phyloP scores from a whole-genome alignment of 2,329 filamentous ascomycete species.

The Botryotinia calthae region DNA sequence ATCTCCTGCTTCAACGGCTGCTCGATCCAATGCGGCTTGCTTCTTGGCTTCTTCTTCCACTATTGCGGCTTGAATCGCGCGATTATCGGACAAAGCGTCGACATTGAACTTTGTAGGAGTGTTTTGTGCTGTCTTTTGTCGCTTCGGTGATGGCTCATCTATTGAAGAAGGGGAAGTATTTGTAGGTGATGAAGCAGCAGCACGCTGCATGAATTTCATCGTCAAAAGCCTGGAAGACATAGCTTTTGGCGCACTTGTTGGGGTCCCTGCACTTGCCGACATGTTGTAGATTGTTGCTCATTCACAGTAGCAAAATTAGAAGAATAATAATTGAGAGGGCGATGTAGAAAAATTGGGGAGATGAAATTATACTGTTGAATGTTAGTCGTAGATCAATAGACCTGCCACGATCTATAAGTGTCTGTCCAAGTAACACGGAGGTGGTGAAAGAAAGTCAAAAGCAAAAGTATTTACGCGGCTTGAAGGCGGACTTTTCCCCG shows the following conservation, averaged over 20 bases:
- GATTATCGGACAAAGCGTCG: slow-evolving; percentile 53
- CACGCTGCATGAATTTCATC: slow-evolving; percentile 98
- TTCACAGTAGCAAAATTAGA: background rate
- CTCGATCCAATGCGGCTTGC: slow-evolving; percentile 58
- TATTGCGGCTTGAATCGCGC: slow-evolving; percentile 60
- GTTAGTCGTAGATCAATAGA: background rate
- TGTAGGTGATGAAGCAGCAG: slow-evolving; percentile 59
- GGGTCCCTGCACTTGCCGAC: slow-evolving; percentile 29
- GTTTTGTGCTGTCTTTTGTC: slow-evolving; percentile 51
- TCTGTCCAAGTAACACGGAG: slow-evolving; percentile 7
- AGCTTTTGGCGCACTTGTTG: slow-evolving; percentile 52
- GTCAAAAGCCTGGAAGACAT: slow-evolving; percentile 87
- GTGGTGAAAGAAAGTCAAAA: slow-evolving; percentile 13
- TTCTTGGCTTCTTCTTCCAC: slow-evolving; percentile 66
- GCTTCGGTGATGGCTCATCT: slow-evolving; percentile 59
- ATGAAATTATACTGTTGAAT: background rate
- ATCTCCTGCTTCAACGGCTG: slow-evolving; percentile 62
- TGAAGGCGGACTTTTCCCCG: slow-evolving; percentile 13
- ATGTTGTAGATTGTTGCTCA: slow-evolving; percentile 27
- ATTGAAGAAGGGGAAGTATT: slow-evolving; percentile 45
- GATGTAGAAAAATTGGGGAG: background rate
- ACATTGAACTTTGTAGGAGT: slow-evolving; percentile 42
- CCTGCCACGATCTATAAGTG: background rate
- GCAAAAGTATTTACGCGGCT: slow-evolving; percentile 8
- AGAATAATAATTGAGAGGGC: background rate